Evolutionary conservation across 805 yeast species (phyloP).

Genomic region (Suhomyces faveliae): DNA sequence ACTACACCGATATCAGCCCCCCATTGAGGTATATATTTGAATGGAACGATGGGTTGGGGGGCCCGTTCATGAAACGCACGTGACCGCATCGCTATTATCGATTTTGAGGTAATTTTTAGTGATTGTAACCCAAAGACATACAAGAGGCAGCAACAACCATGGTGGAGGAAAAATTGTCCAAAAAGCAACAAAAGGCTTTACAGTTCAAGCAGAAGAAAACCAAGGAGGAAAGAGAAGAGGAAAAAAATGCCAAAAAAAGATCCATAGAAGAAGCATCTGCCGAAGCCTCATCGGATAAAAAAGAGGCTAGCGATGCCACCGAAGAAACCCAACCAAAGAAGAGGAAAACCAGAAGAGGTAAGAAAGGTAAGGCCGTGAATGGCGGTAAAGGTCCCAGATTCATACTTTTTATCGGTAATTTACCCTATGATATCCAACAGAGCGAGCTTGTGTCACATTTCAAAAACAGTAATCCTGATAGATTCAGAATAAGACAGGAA

Average conservation of each 20-base stretch:
- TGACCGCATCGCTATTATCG: neutral
- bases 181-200: slow-evolving; percentile 63
- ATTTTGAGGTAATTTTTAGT: slow-evolving; percentile 2
- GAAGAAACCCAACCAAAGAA: slow-evolving; percentile 49
- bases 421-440: slow-evolving; percentile 69
- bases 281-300: slow-evolving; percentile 9
- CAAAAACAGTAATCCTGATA: slow-evolving; percentile 68
- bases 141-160: neutral
- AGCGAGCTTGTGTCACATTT: slow-evolving; percentile 70
- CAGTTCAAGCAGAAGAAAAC: slow-evolving; percentile 48
- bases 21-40: neutral
- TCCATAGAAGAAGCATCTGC: slow-evolving; percentile 12
- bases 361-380: slow-evolving; percentile 60
- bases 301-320: slow-evolving; percentile 13
- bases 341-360: slow-evolving; percentile 75
- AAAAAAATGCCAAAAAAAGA: slow-evolving; percentile 23
- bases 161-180: slow-evolving; percentile 48
- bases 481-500: slow-evolving; percentile 73
- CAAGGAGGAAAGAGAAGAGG: slow-evolving; percentile 40
- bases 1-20: neutral
- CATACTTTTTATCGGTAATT: slow-evolving; percentile 84
- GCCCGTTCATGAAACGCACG: neutral
- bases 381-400: slow-evolving; percentile 61
- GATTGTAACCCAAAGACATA: neutral
- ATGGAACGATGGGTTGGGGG: neutral